phyloP scores from a whole-genome alignment of 1,284 basidiomycete species.

The Tilletia setariae region DNA sequence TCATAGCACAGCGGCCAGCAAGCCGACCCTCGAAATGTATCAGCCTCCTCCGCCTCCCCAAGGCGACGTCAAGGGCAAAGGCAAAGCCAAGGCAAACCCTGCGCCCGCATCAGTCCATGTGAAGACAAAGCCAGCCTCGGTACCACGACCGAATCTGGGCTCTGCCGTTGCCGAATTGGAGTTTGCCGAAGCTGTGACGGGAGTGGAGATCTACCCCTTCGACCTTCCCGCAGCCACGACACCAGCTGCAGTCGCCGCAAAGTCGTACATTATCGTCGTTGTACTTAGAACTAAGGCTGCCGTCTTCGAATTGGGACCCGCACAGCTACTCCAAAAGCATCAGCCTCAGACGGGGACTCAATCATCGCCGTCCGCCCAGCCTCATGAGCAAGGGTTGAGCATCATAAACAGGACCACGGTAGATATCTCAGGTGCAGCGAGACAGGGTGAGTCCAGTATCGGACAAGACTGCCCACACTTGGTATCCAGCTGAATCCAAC shows the following conservation, averaged over 20 bases:
- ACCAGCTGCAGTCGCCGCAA: neutral
- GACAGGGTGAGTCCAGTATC: neutral
- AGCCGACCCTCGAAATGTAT: neutral
- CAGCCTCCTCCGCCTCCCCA: neutral
- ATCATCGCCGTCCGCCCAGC: no score
- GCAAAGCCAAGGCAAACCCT: neutral
- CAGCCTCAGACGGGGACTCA: neutral
- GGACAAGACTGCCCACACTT: neutral
- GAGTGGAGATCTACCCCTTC: constrained; percentile 32
- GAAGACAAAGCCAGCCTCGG: neutral
- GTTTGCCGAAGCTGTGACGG: constrained; percentile 39
- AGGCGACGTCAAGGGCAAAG: neutral
- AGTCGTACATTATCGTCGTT: constrained; percentile 27
- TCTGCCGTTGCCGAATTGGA: constrained; percentile 40
- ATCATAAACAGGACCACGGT: neutral
- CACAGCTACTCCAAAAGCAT: neutral
- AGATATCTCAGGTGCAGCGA: neutral
- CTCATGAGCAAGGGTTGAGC: neutral
- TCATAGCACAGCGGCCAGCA: neutral
- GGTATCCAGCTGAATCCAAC: neutral
- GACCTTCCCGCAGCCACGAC: neutral
- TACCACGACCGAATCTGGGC: neutral
- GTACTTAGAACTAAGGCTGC: constrained; percentile 34
- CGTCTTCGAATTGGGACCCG: constrained; percentile 31
- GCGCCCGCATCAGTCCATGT: neutral